Conservation (phyloP, 495 filamentous ascomycete genomes). For the Hypoxylon perforatum region DNA sequence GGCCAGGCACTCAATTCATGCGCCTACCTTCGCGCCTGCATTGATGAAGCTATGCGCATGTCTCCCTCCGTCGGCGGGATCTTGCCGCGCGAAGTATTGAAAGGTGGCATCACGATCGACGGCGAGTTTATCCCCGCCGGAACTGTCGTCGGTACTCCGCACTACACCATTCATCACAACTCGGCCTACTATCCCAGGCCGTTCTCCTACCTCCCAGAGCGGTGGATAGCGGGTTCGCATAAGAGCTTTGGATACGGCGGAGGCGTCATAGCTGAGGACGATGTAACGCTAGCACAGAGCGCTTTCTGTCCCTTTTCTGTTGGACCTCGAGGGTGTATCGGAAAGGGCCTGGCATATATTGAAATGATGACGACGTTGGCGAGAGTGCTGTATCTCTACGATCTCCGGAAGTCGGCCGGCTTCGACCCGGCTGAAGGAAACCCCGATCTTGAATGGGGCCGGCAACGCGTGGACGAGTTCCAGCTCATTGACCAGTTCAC, state of each 20-base stretch:
- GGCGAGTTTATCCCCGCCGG: conserved; percentile 65
- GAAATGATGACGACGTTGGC: conserved; percentile 63
- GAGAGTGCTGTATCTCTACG: conserved; percentile 60
- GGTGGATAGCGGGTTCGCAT: conserved; percentile 59
- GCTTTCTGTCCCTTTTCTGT: conserved; percentile 69
- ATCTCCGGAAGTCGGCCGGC: conserved; percentile 56
- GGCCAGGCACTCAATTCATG: conserved; percentile 64
- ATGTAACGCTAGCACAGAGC: conserved; percentile 56
- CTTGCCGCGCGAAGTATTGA: conserved; percentile 70
- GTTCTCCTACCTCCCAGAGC: conserved; percentile 63
- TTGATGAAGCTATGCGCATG: conserved; percentile 79
- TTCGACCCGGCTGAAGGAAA: conserved; percentile 58
- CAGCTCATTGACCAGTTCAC: conserved; percentile 69
- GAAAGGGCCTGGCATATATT: conserved; percentile 67
- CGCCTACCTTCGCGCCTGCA: conserved; percentile 68
- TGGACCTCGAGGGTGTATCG: conserved; percentile 68
- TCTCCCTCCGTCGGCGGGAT: conserved; percentile 71
- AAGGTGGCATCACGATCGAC: conserved; percentile 69
- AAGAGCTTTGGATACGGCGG: conserved; percentile 26
- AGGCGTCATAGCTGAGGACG: conserved; percentile 41
- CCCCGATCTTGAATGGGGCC: conserved; percentile 55
- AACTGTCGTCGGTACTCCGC: conserved; percentile 62
- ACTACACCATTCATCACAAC: conserved; percentile 69
- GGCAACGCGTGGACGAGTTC: conserved; percentile 60
- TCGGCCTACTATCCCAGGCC: conserved; percentile 62